Percentiles rank a stretch among this genome's conserved stretches.
These are phyloP conservation scores for Emmonsiellopsis sp. DNA, from an alignment of 2,329 filamentous ascomycete species.

Conservation along the genomic window DNA sequence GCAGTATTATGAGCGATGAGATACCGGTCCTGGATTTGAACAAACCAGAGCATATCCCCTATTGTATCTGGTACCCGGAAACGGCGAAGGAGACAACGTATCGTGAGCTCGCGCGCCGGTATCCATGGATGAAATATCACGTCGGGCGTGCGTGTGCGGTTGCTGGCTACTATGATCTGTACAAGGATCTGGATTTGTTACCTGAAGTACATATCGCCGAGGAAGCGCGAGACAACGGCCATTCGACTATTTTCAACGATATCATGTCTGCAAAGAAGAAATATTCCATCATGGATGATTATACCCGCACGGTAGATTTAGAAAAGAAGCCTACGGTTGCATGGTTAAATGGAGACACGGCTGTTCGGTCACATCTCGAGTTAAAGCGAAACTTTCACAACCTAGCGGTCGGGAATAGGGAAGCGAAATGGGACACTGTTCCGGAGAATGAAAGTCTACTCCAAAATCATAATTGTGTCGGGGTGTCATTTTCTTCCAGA, in stretches of 20 bases:
- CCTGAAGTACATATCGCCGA: slow-evolving; percentile 34
- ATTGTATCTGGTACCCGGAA: slow-evolving; percentile 37
- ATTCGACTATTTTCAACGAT: slow-evolving; percentile 19
- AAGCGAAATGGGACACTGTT: not conserved
- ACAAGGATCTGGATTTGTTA: slow-evolving; percentile 27
- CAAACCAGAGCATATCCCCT: slow-evolving; percentile 20
- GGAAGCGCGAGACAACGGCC: slow-evolving; percentile 26
- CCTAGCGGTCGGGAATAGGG: not conserved
- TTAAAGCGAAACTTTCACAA: slow-evolving; percentile 5
- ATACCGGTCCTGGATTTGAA: slow-evolving; percentile 18
- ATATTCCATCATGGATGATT: slow-evolving; percentile 33
- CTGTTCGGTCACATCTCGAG: slow-evolving; percentile 19
- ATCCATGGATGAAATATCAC: slow-evolving; percentile 29
- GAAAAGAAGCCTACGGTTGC: slow-evolving; percentile 4
- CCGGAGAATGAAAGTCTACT: not conserved
- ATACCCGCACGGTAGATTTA: slow-evolving; percentile 15
- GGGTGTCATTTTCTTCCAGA: not conserved
- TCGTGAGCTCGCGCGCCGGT: slow-evolving; percentile 21
- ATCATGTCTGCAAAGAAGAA: slow-evolving; percentile 20
- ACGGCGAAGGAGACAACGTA: slow-evolving; percentile 28
- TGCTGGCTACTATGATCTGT: slow-evolving; percentile 28
- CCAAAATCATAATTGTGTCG: not conserved
- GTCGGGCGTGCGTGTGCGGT: slow-evolving; percentile 33
- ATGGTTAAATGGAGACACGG: slow-evolving; percentile 28
- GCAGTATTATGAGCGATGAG: too few species aligned